A percentile compares a stretch with the other conserved stretches of the same genome.
Conservation (phyloP, 768 basidiomycete species). For the Boletus reticulatus region DNA sequence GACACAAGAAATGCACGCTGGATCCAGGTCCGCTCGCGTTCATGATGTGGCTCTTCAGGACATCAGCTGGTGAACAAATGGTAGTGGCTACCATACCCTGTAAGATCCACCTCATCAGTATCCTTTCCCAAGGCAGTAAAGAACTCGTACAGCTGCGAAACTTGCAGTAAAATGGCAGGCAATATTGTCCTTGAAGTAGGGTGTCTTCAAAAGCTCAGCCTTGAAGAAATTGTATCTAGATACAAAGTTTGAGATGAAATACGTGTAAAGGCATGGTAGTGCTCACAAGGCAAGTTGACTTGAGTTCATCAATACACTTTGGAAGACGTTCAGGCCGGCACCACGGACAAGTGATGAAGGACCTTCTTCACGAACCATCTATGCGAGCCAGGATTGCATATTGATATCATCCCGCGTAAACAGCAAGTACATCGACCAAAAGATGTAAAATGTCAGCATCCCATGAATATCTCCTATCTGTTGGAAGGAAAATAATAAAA, state of each 20-base stretch:
- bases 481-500: not conserved
- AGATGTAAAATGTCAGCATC: slow-evolving; percentile 5
- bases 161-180: slow-evolving; percentile 81
- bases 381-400: not conserved
- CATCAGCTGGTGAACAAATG: slow-evolving; percentile 86
- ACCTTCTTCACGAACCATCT: slow-evolving; percentile 92
- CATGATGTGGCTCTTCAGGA: slow-evolving; percentile 89
- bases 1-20: slow-evolving; percentile 45
- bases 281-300: slow-evolving; percentile 87
- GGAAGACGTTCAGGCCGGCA: slow-evolving; percentile 80
- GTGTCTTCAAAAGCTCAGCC: slow-evolving; percentile 67
- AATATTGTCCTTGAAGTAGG: slow-evolving; percentile 80
- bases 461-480: not conserved
- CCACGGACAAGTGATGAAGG: slow-evolving; percentile 72
- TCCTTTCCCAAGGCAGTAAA: not conserved
- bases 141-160: slow-evolving; percentile 66
- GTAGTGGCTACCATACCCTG: slow-evolving; percentile 88
- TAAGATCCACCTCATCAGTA: not conserved
- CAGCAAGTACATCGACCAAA: not conserved
- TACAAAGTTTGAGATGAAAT: not conserved
- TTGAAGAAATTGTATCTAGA: slow-evolving; percentile 90
- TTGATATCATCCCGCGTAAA: not conserved
- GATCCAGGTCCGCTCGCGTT: slow-evolving; percentile 83
- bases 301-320: slow-evolving; percentile 88
- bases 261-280: not conserved